A percentile compares a stretch with the other conserved stretches of the same genome.
Conservation (phyloP, 371 early-diverging fungal species). For the Blyttiomyces sp. region DNA sequence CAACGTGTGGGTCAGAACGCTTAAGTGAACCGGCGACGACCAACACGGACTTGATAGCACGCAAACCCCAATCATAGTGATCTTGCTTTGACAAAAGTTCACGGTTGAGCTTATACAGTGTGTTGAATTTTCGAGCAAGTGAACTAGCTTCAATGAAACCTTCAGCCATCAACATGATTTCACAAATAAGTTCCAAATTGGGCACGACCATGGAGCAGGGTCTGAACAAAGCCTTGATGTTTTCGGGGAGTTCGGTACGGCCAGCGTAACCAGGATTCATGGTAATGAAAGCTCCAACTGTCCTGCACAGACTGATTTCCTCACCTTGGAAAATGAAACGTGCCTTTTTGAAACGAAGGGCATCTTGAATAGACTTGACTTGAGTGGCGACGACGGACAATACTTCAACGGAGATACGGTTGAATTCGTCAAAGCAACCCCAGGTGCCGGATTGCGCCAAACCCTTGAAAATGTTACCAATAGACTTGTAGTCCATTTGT, state of each 20-base stretch:
- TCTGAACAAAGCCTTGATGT: slow-evolving; percentile 62
- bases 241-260: slow-evolving; percentile 63
- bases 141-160: slow-evolving; percentile 61
- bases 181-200: slow-evolving; percentile 61
- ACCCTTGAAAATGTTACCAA: slow-evolving; percentile 65
- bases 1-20: slow-evolving; percentile 55
- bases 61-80: slow-evolving; percentile 67
- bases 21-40: slow-evolving; percentile 63
- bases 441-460: slow-evolving; percentile 59
- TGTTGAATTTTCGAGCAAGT: slow-evolving; percentile 61
- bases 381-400: slow-evolving; percentile 65
- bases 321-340: slow-evolving; percentile 65
- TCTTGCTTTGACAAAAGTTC: slow-evolving; percentile 64
- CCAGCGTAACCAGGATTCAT: slow-evolving; percentile 70
- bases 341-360: slow-evolving; percentile 56
- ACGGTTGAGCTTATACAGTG: slow-evolving; percentile 58
- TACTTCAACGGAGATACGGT: slow-evolving; percentile 62
- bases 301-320: slow-evolving; percentile 51
- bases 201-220: slow-evolving; percentile 68
- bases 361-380: slow-evolving; percentile 64
- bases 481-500: slow-evolving; percentile 63
- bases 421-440: slow-evolving; percentile 74
- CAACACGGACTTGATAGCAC: slow-evolving; percentile 64
- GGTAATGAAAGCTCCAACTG: slow-evolving; percentile 61
- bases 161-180: slow-evolving; percentile 70